Evolutionary conservation across 768 basidiomycete species (phyloP), one percentile per base, ranked within the genome.

Genomic region (Calocera viscosa): DNA sequence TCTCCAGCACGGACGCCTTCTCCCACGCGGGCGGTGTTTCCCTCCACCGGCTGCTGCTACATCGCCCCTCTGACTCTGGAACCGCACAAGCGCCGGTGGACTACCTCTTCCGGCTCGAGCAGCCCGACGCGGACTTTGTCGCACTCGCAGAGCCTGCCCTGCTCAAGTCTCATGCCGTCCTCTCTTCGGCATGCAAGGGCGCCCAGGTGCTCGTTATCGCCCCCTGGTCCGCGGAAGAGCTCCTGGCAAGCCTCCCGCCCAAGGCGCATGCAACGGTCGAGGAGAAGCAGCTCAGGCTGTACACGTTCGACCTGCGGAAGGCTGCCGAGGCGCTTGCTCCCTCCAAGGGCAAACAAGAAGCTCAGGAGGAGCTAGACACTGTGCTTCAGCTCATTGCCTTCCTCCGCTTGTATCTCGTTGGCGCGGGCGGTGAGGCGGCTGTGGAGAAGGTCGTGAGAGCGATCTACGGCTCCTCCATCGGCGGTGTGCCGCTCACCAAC

Each of bases 341-440:
- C 22, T 72, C 74, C 41, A 65, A 67, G 53, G 69, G 72, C 63
- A 70, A 68, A 22, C 69, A 69, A 30, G 53, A 60, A 22, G 53
- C 53, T 2, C 53, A 60, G 65, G 66, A 71, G 3, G 68, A 66
- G 33, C 60, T 71, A n/a, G 82, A 88, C 71, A 80, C 78, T 69
- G 75, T 90, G 68, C 73, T 90, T 38, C 82, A 86, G 47, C 84
- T 90, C 71, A 79, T 94, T 32, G 88, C 89, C 0, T 91, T 97
- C 80, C 76, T 97, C 72, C 82, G 91, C 65, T 80, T 98, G 34
- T 98, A 89, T 77, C 78, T 92, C 41, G 90, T 88, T 32, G 76
- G 79, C 64, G 77, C 78, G n/a, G 86, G 86, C 7, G 76, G 79
- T 35, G 83, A 80, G 7, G 74, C 85, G 60, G 76, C 73, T 30